Conservation (phyloP, 2,329 filamentous ascomycete species). For the Didymella sp. region DNA sequence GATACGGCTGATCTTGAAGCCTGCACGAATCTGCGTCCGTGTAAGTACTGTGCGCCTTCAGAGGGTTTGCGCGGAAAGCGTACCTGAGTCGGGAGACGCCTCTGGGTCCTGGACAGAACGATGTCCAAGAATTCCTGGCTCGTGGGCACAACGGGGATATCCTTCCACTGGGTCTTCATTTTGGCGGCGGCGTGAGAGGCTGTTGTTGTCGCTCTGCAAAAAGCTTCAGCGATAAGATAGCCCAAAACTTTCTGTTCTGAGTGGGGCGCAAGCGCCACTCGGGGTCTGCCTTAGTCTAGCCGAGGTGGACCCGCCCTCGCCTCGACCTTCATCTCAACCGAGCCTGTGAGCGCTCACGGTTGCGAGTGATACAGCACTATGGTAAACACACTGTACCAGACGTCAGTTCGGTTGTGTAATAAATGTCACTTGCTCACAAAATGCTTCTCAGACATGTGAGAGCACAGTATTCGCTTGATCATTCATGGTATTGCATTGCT, state of each 20-base stretch:
- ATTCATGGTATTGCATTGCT: conserved; percentile 8
- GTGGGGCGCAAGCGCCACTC: conserved; percentile 13
- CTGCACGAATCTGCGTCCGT: conserved; percentile 91
- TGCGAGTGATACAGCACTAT: background rate
- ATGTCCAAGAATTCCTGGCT: conserved; percentile 98
- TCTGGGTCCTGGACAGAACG: conserved; percentile 83
- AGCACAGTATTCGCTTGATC: background rate
- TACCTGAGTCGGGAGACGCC: conserved; percentile 93
- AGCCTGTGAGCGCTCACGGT: background rate
- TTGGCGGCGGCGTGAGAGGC: conserved; percentile 29
- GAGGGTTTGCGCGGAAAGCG: conserved; percentile 54
- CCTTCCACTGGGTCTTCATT: conserved; percentile 55
- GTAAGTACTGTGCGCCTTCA: conserved; percentile 11
- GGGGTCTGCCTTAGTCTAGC: background rate
- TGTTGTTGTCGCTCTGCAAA: conserved; percentile 28
- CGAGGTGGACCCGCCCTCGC: conserved; percentile 3
- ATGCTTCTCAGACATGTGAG: no score
- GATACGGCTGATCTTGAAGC: conserved; percentile 96
- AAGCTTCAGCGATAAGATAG: conserved; percentile 22
- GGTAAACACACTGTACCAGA: background rate
- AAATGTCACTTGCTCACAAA: background rate
- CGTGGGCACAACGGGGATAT: conserved; percentile 87
- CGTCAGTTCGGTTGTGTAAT: background rate
- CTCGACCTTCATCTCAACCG: background rate
- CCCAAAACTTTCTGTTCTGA: conserved; percentile 6